These are phyloP conservation scores for Candolleomyces efflorescens DNA, from an alignment of 768 basidiomycete genomes.

Conservation along the genomic window DNA sequence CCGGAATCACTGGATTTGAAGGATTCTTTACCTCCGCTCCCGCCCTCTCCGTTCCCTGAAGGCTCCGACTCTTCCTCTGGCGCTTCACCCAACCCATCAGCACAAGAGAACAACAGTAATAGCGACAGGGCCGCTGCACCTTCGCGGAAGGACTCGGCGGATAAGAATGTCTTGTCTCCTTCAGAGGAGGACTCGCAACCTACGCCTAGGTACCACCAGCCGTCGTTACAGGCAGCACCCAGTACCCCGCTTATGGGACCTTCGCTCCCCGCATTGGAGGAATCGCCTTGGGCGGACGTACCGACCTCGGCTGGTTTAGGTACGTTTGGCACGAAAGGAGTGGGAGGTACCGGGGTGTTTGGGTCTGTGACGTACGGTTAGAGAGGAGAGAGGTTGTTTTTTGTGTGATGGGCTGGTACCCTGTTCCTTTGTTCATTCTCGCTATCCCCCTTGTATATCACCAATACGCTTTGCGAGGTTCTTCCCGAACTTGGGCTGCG, in stretches of 20 bases:
- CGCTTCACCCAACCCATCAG: background rate
- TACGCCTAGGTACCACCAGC: constrained; percentile 9
- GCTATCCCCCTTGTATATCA: too few species aligned
- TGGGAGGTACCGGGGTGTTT: too few species aligned
- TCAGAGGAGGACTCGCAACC: constrained; percentile 8
- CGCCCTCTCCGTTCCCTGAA: constrained; percentile 19
- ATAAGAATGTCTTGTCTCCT: background rate
- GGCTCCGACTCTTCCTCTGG: background rate
- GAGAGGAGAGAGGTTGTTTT: too few species aligned
- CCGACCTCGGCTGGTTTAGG: background rate
- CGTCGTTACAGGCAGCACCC: background rate
- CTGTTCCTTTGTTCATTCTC: too few species aligned
- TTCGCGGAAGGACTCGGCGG: background rate
- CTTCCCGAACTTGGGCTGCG: too few species aligned
- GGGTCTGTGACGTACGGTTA: too few species aligned
- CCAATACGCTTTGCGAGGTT: too few species aligned
- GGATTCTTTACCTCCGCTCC: constrained; percentile 17
- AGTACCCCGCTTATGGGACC: background rate
- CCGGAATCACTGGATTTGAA: constrained; percentile 20
- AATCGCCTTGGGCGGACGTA: constrained; percentile 21
- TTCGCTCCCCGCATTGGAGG: background rate
- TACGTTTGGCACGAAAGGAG: background rate
- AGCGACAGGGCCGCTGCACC: background rate
- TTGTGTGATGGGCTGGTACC: too few species aligned
- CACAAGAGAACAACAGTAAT: background rate